Evolutionary conservation across 176 grass and related monocot species (phyloP).

Genomic region (Oryza coarctata): DNA sequence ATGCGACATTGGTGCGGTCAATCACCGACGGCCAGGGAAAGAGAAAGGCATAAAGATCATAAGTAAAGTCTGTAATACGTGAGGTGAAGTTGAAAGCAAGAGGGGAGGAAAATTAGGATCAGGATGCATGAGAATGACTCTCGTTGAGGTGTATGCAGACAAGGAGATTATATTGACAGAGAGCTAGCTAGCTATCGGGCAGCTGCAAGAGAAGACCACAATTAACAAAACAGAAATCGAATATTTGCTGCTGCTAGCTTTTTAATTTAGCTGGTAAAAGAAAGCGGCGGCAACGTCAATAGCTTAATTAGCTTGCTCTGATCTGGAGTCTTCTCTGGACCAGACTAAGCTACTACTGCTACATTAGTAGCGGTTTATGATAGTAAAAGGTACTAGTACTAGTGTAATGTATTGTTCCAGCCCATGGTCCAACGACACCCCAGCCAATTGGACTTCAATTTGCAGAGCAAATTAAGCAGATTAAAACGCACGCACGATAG

Average conservation of each 20-base stretch:
- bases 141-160: conserved; percentile 17
- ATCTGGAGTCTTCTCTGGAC: neutral
- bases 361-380: too few species aligned
- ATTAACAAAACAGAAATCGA: neutral
- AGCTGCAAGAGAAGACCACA: conserved; percentile 19
- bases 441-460: too few species aligned
- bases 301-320: neutral
- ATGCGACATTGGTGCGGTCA: conserved; percentile 12
- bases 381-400: too few species aligned
- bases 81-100: conserved; percentile 12
- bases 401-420: too few species aligned
- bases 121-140: neutral
- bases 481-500: too few species aligned
- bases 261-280: conserved; percentile 35
- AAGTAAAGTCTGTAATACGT: neutral
- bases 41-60: neutral
- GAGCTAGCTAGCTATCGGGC: too few species aligned
- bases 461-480: too few species aligned
- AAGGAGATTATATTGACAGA: neutral
- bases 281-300: conserved; percentile 34
- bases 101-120: neutral
- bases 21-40: neutral
- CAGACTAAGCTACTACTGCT: neutral
- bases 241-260: neutral
- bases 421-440: too few species aligned